Conservation (phyloP, 805 yeast genomes). For the Starmerella scarabaei region DNA sequence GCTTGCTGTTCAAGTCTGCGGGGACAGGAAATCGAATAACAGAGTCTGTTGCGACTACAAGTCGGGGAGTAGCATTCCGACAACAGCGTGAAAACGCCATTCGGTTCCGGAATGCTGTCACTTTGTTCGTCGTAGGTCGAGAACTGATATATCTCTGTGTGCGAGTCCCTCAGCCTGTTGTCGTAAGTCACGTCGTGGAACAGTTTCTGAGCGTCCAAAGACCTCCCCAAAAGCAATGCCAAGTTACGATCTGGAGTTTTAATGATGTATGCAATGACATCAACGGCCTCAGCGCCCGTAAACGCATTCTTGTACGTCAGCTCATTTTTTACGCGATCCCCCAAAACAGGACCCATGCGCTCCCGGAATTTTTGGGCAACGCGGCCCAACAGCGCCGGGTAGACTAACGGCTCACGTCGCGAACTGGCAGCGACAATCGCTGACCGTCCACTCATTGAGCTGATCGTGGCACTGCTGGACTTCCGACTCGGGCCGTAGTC, state of each 20-base stretch:
- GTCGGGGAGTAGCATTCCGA: conserved; percentile 97
- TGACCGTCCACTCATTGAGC: conserved; percentile 21
- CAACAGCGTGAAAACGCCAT: conserved; percentile 84
- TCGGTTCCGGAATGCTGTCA: conserved; percentile 32
- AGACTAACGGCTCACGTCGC: conserved; percentile 52
- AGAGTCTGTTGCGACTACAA: conserved; percentile 72
- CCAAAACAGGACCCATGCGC: conserved; percentile 39
- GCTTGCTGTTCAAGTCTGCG: conserved; percentile 92
- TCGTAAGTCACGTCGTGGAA: conserved; percentile 94
- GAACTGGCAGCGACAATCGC: conserved; percentile 37
- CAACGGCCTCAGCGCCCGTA: conserved; percentile 89
- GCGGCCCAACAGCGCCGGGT: conserved; percentile 77
- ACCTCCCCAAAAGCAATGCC: conserved; percentile 77
- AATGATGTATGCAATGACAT: conserved; percentile 70
- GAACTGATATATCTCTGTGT: conserved; percentile 76
- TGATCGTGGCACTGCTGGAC: conserved; percentile 18
- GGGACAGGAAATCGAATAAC: conserved; percentile 95
- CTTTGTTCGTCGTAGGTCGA: conserved; percentile 17
- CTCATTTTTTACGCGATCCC: conserved; percentile 80
- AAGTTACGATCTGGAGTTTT: conserved; percentile 83
- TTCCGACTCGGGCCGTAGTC: conserved; percentile 16
- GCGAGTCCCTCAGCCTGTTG: conserved; percentile 80
- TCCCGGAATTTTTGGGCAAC: conserved; percentile 73
- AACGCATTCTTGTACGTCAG: conserved; percentile 84
- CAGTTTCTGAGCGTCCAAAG: conserved; percentile 85